Percentiles rank a stretch among this genome's conserved stretches.
phyloP scores from a whole-genome alignment of 2,329 filamentous ascomycete genomes.

The Pezicula neosporulosa region DNA sequence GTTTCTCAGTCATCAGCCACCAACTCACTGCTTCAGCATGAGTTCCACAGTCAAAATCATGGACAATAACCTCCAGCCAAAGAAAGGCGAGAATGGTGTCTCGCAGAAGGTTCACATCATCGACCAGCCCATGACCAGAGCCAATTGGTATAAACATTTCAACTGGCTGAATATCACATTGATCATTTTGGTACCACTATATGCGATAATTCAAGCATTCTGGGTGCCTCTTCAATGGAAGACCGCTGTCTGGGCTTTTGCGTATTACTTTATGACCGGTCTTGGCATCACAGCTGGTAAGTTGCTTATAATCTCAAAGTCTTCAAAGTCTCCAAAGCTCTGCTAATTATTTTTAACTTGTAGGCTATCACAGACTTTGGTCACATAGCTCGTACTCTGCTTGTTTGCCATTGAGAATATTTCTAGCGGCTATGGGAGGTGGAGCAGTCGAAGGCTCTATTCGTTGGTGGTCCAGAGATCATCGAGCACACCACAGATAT shows the following conservation, averaged over 20 bases:
- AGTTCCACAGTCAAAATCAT: background rate
- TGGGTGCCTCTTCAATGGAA: slow-evolving; percentile 70
- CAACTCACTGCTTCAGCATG: background rate
- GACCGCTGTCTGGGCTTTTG: slow-evolving; percentile 67
- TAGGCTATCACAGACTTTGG: slow-evolving; percentile 76
- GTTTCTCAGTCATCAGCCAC: background rate
- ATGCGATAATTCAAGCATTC: slow-evolving; percentile 67
- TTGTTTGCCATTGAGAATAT: slow-evolving; percentile 68
- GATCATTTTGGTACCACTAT: slow-evolving; percentile 70
- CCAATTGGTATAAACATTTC: slow-evolving; percentile 85
- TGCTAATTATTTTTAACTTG: background rate
- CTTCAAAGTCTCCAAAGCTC: background rate
- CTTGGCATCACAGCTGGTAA: slow-evolving; percentile 72
- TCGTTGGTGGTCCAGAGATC: slow-evolving; percentile 76
- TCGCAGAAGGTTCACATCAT: slow-evolving; percentile 75
- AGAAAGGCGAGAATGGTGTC: slow-evolving; percentile 36
- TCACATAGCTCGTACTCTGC: slow-evolving; percentile 79
- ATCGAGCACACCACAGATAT: slow-evolving; percentile 84
- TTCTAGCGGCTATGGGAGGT: slow-evolving; percentile 73
- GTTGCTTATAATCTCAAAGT: slow-evolving; percentile 21
- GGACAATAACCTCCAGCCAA: background rate
- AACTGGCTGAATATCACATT: slow-evolving; percentile 85
- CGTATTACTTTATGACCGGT: slow-evolving; percentile 78
- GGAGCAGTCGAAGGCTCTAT: slow-evolving; percentile 81
- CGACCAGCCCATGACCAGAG: slow-evolving; percentile 70